Evolutionary conservation across 495 filamentous ascomycete genomes (phyloP), one percentile per base, ranked within the genome.

Genomic region (Xeromyces bisporus): DNA sequence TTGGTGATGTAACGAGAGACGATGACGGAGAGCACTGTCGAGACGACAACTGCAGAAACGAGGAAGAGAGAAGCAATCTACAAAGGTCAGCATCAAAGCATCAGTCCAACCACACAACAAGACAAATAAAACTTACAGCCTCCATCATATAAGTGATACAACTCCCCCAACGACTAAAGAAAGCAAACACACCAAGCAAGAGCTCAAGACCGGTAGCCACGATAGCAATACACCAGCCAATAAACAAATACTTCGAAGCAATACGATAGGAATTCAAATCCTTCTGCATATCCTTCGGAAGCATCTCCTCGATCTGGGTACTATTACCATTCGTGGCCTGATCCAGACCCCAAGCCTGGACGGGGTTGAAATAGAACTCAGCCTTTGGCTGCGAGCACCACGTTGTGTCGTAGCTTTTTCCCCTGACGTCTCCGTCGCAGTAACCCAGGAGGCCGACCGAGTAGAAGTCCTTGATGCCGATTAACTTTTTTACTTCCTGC

Each of bases 381-480:
- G 69, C 51, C 54, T 79, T 49, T 32, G 60, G 67, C 24, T 53
- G 44, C 6, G 70, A 71, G 61, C 74, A 79, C 35, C 44, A 58
- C 24, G 47, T 53, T 37, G 57, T 51, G 14, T 56, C 41, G 38
- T 46, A 50, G 5, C 46, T 36, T 9, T 39, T 48, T 27, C 49
- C 61, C 21, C 55, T 66, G 58, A 75, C 73, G 31, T 62, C 55
- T 26, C 71, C 69, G 10, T 66, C 60, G 63, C 89, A 96, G 69
- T 85, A 94, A 47, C 78, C 77, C 79, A 78, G 92, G 16, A 97
- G 63, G 38, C 69, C 69, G 47, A 93, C 65, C 31, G 72, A 66
- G 67, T 96, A 96, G 45, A 74, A 69, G 51, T 91, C 75, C 32
- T 61, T 65, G 26, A 96, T 60, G 15, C 66, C 61, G 15, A 75